These are phyloP conservation scores for Eucalyptus victrix DNA, from an alignment of 345 rosid genomes.

Conservation along the genomic window DNA sequence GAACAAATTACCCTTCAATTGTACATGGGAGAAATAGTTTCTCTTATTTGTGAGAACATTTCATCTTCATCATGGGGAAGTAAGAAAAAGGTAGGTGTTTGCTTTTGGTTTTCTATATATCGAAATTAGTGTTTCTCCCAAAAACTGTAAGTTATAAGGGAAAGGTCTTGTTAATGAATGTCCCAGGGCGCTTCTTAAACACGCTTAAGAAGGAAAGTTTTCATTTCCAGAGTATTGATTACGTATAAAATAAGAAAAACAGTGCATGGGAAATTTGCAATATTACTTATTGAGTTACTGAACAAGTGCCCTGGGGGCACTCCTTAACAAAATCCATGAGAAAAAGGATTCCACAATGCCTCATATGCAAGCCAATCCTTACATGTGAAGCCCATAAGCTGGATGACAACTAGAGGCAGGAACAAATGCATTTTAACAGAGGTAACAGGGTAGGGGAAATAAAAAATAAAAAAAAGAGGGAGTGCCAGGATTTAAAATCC, in stretches of 20 bases:
- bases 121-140: neutral
- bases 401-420: neutral
- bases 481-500: neutral
- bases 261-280: neutral
- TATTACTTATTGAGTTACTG: neutral
- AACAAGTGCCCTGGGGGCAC: neutral
- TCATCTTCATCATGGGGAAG: conserved; percentile 85
- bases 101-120: neutral
- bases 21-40: conserved; percentile 70
- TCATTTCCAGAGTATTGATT: neutral
- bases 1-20: conserved; percentile 76
- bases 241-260: neutral
- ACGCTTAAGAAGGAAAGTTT: neutral
- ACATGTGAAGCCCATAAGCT: neutral
- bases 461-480: neutral
- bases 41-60: conserved; percentile 63
- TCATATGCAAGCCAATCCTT: neutral
- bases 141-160: neutral
- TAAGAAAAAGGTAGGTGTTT: conserved; percentile 49
- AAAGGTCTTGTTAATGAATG: neutral
- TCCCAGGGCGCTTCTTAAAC: neutral
- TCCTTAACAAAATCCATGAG: neutral
- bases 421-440: neutral
- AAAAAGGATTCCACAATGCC: neutral
- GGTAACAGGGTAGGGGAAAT: neutral